Evolutionary conservation across 2,329 filamentous ascomycete genomes (phyloP).

Genomic region (Exophiala alcalophila): DNA sequence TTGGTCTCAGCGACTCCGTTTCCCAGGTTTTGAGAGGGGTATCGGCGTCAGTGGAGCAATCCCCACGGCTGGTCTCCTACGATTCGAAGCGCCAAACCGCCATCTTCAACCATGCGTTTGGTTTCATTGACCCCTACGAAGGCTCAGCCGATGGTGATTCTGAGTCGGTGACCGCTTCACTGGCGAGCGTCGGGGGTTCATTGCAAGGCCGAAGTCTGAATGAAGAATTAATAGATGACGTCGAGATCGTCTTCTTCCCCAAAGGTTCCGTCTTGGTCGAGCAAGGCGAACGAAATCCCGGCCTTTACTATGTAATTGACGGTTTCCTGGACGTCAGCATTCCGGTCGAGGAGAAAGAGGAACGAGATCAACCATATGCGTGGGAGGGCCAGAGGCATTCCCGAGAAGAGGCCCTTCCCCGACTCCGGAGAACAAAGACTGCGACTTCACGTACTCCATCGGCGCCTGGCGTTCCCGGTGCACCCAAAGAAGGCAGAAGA

Average conservation of each 20-base stretch:
- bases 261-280: slow-evolving; percentile 93
- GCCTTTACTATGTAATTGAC: slow-evolving; percentile 95
- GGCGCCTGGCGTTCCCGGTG: slow-evolving; percentile 25
- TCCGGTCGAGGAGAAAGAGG: slow-evolving; percentile 62
- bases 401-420: slow-evolving; percentile 42
- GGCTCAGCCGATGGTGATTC: slow-evolving; percentile 74
- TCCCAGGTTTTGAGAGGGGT: slow-evolving; percentile 51
- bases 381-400: slow-evolving; percentile 5
- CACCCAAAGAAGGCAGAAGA: slow-evolving; percentile 37
- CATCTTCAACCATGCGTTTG: slow-evolving; percentile 82
- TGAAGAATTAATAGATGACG: slow-evolving; percentile 82
- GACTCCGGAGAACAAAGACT: slow-evolving; percentile 46
- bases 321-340: slow-evolving; percentile 93
- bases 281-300: slow-evolving; percentile 93
- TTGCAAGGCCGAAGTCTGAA: slow-evolving; percentile 64
- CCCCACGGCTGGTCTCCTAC: slow-evolving; percentile 77
- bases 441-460: slow-evolving; percentile 39
- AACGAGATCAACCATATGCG: slow-evolving; percentile 7
- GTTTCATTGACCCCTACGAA: slow-evolving; percentile 83
- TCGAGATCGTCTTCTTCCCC: slow-evolving; percentile 96
- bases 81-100: slow-evolving; percentile 79
- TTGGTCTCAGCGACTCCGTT: slow-evolving; percentile 68
- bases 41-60: slow-evolving; percentile 73
- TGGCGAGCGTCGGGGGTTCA: slow-evolving; percentile 60
- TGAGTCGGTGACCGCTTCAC: slow-evolving; percentile 71